Evolutionary conservation across 1,284 basidiomycete genomes (phyloP), one percentile per base, ranked within the genome.

Genomic region (Ceratobasidium sp.): DNA sequence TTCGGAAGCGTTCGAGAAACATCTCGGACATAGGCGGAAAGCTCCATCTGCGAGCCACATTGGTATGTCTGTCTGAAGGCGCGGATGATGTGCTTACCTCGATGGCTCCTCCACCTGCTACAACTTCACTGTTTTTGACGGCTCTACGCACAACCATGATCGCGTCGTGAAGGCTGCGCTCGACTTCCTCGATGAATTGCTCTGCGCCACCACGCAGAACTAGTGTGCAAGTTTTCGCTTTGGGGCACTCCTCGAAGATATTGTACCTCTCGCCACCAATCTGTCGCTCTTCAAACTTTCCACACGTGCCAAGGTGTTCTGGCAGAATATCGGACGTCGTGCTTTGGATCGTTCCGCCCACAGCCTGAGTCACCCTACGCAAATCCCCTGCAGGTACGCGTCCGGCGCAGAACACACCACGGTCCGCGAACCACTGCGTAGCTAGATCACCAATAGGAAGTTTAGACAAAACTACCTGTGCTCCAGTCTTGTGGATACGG

Each of bases 131-230:
- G 85, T 97, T 99, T 85, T 94, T 94, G 82, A 99, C 94, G 9
- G 98, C 97, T 61, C 98, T 90, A 86, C 98, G 98, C 66, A 99
- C 98, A 46, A 99, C 97, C 97, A 99, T 99, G 84, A 99, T 97
- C 2, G 97, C 97, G 84, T 99, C 98, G 84, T 99, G 97, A 82
- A 99, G 86, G 90, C 94, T 96, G 77, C 98, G 89, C 85, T 99
- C 97, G 12, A 99, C 97, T 85, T 99, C 98, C 82, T 97, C 96
- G 80, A 99, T 99, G 85, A 99, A 99, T 85, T 99, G 98, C 84
- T 99, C 97, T 0, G 98, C 98, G 28, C 98, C 98, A 79, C 98
- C 98, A 78, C 98, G 91, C 78, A 99, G 90, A 48, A 99, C 87
- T 23, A 99, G 86, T n/a, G 98, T 99, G 85, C 97, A 98, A 0